Evolutionary conservation across 148 eudicot species (phyloP), one percentile per base, ranked within the genome.

Genomic region (Amaranthus hypochondriacus): DNA sequence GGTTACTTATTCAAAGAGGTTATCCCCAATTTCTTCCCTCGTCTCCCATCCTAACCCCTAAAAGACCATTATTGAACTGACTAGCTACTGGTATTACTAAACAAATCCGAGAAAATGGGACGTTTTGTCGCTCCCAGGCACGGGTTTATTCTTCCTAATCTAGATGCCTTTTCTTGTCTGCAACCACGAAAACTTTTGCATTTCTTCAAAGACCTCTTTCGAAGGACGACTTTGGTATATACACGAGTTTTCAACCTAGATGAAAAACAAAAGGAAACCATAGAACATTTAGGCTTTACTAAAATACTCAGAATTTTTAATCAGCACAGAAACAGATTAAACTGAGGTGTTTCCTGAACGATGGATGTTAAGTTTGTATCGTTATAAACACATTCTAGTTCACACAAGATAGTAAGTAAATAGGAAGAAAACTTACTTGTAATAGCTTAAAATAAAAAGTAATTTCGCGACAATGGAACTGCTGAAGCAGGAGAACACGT

Each of bases 391-490:
- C 68, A 58, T 9, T 9, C 14, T 62, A 61, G 47, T 63, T 63
- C 15, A 63, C 67, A 63, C 13, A 48, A 8, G n/a, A 14, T 44
- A 63, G 7, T 9, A 56, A 75, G 61, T 46, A 12, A 15, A 50
- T 44, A 15, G 50, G 52, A 75, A 71, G 49, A 53, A 56, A 42
- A 53, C 73, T 73, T 56, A 76, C 73, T 76, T 5, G 47, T 47
- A 69, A 62, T 50, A 49, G 61, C 73, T 74, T 83, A 95, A 81
- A 92, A 92, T n/a, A 95, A 82, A 85, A 88, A 95, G 81, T 95
- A 94, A 75, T 91, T 94, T 48, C 90, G 85, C 8, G 97, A 92
- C 39, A 95, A 88, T 1, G 97, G 97, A 63, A 95, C 85, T 15
- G 92, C 83, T 55, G 88, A 66, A 72, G 93, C 97, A 52, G 96